Evolutionary conservation across 257 asterid genomes (phyloP), one percentile per base, ranked within the genome.

Genomic region (Gentiana straminea): DNA sequence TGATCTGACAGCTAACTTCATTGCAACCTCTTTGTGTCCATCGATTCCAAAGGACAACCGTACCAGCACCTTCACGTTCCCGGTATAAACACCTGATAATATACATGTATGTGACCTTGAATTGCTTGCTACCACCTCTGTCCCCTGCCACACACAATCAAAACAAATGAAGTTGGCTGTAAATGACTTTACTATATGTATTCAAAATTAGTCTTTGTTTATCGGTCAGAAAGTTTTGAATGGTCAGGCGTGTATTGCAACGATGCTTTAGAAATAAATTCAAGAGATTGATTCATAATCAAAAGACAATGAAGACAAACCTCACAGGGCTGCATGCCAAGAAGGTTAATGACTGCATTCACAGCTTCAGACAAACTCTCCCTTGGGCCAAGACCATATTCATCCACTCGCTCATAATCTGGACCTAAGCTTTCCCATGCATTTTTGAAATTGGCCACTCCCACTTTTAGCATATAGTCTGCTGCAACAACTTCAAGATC

Each of bases 291-390:
- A 0, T 24, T 24, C 24, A 24, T 24, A 24, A 24, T 24, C 24
- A 24, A 0, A 24, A 24, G 0, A 24, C 24, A 24, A 24, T 24
- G 52, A 64, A 61, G 35, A 74, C 93, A 60, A 34, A 92, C 99
- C 97, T 92, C 99, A 58, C 97, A 92, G 59, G 99, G 97, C 68
- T 88, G 99, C 94, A 92, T 59, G 78, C 97, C 99, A 45, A 92
- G 94, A 76, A 92, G 97, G 63, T 37, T 77, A 63, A 82, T 85
- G 69, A 92, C 99, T 35, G 94, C 86, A 73, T 54, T 85, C 24
- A 92, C 95, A 65, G 97, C 94, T 75, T 88, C 99, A 1, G 84
- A 35, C 48, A 92, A 80, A 68, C 85, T 86, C 68, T 92, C 97
- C 71, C 93, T 83, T 35, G 89, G 82, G 58, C 99, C 99, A 64